Evolutionary conservation across 1,139 yeast species (phyloP), one percentile per base, ranked within the genome.

Genomic region (Debaryomyces subglobosus): DNA sequence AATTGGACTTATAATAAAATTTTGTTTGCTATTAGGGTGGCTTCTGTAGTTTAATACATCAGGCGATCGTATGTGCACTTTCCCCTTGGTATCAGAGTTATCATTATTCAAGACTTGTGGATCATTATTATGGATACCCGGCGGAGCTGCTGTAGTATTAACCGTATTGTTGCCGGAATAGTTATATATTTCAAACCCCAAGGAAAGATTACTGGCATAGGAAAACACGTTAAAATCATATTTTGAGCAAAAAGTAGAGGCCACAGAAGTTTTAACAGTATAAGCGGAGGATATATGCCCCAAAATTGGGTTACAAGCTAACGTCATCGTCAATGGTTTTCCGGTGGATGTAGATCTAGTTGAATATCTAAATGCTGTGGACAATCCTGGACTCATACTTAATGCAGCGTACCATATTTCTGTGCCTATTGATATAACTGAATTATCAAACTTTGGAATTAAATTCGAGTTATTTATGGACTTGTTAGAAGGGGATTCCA

Each of bases 201-300:
- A 67, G 0, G 95, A 84, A 48, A 94, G 68, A 61, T 94, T 90
- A 48, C 97, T 89, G 51, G 89, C 89, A 59, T 94, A 92, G 0
- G 98, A 92, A 63, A 89, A 94, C 46, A 90, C 73, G 62, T 95
- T 95, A 64, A 94, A 94, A 60, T 90, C 97, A 62, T 91, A 91
- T 49, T 88, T 79, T 4, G 96, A 88, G 45, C 94, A 84, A 53
- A 94, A 85, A 0, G 96, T 86, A 1, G 96, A 80, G 12, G 85
- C 81, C 0, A 83, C 79, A 5, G 91, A 82, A 0, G 97, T 89
- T 59, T 86, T 84, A 30, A 94, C 90, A 0, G 97, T 84, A 63
- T 94, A 94, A 0, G 96, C 87, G 1, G 96, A 86, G 1, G 96
- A 86, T 5, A 95, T 68, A 56, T 92, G 96, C 3, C 99, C 99